phyloP scores from a whole-genome alignment of 495 filamentous ascomycete genomes.

The Talaromyces borbonicus region DNA sequence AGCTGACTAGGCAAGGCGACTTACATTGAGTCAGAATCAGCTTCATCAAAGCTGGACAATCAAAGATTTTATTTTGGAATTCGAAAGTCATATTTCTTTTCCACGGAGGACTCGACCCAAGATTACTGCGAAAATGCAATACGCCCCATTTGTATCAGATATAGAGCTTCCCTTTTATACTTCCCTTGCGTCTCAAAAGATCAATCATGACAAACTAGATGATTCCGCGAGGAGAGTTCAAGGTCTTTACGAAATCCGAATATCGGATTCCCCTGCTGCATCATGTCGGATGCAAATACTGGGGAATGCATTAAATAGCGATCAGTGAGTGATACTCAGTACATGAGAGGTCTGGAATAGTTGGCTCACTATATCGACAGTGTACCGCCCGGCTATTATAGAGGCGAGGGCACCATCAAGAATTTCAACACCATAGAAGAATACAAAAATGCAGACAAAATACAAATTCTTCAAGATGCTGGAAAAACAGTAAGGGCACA shows the following conservation, averaged over 20 bases:
- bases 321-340: constrained; percentile 79
- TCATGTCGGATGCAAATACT: constrained; percentile 82
- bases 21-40: no score
- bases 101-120: not conserved
- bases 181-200: constrained; percentile 76
- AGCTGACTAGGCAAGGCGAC: no score
- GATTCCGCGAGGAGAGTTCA: constrained; percentile 78
- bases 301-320: constrained; percentile 70
- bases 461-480: constrained; percentile 57
- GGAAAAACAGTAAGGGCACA: constrained; percentile 56
- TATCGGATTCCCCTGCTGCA: constrained; percentile 53
- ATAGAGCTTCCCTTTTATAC: constrained; percentile 93
- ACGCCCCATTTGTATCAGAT: constrained; percentile 82
- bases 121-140: constrained; percentile 36
- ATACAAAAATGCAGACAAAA: constrained; percentile 68
- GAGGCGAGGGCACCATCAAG: constrained; percentile 87
- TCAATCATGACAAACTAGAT: constrained; percentile 93
- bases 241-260: constrained; percentile 81
- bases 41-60: no score
- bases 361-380: constrained; percentile 37
- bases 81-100: no score
- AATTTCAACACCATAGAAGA: constrained; percentile 96
- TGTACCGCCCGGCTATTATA: constrained; percentile 57
- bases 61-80: no score
- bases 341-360: no score